Conservation (phyloP, 805 yeast species). For the Spathaspora gorwiae region DNA sequence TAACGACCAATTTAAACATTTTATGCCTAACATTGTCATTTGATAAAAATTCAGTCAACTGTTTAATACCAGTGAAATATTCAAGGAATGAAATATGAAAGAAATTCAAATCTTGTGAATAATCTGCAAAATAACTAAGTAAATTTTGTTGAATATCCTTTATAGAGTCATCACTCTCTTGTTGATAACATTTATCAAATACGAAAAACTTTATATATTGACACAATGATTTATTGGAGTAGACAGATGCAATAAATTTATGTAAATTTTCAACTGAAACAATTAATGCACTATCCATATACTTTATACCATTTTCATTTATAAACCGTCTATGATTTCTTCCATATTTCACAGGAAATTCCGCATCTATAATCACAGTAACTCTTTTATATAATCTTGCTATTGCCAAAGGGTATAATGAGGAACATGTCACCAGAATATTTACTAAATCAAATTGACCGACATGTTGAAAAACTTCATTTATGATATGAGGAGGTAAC, state of each 20-base stretch:
- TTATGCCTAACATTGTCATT: slow-evolving; percentile 20
- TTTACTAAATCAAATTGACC: slow-evolving; percentile 27
- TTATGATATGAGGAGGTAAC: slow-evolving; percentile 12
- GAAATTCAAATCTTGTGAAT: slow-evolving; percentile 22
- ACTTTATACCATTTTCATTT: slow-evolving; percentile 22
- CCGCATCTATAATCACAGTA: slow-evolving; percentile 25
- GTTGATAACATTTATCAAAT: slow-evolving; percentile 26
- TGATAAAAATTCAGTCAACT: slow-evolving; percentile 20
- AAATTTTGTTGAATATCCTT: slow-evolving; percentile 18
- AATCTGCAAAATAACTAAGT: slow-evolving; percentile 21
- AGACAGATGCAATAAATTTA: slow-evolving; percentile 16
- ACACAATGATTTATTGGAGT: slow-evolving; percentile 15
- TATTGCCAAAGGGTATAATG: slow-evolving; percentile 18
- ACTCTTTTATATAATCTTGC: slow-evolving; percentile 25
- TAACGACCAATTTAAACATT: slow-evolving; percentile 28
- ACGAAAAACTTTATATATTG: slow-evolving; percentile 24
- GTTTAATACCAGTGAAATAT: slow-evolving; percentile 18
- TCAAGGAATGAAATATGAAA: slow-evolving; percentile 30
- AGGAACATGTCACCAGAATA: slow-evolving; percentile 18
- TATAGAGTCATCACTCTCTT: slow-evolving; percentile 1
- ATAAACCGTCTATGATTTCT: slow-evolving; percentile 14
- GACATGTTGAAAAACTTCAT: slow-evolving; percentile 20
- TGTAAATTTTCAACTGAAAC: slow-evolving; percentile 13
- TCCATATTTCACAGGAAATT: slow-evolving; percentile 19
- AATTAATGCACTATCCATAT: slow-evolving; percentile 28